Evolutionary conservation across 2,329 filamentous ascomycete species (phyloP).

Genomic region (Aspergillus sp.): DNA sequence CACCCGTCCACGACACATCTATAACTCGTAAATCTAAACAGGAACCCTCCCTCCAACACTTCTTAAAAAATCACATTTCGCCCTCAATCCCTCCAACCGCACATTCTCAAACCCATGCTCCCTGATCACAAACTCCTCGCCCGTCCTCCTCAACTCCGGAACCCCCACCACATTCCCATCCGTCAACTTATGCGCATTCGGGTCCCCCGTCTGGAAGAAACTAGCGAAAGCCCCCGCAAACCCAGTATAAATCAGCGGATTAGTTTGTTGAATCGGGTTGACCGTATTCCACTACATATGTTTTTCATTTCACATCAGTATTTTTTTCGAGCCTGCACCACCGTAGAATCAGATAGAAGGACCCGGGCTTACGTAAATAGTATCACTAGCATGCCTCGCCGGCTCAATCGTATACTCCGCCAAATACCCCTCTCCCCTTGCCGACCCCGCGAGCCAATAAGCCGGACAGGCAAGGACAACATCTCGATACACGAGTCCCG

Average conservation of each 20-base stretch:
- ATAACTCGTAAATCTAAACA: background rate
- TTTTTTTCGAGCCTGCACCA: background rate
- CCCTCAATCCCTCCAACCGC: conserved; percentile 49
- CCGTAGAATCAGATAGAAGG: background rate
- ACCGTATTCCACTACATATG: conserved; percentile 55
- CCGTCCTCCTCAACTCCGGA: conserved; percentile 41
- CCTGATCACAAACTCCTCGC: conserved; percentile 54
- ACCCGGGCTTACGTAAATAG: conserved; percentile 49
- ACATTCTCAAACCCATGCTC: conserved; percentile 47
- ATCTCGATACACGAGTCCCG: conserved; percentile 60
- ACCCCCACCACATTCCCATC: conserved; percentile 42
- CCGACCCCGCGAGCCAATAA: conserved; percentile 55
- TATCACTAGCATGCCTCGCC: conserved; percentile 60
- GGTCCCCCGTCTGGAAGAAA: conserved; percentile 61
- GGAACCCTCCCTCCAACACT: background rate
- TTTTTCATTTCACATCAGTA: background rate
- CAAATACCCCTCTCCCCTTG: conserved; percentile 50
- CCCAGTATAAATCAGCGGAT: conserved; percentile 56
- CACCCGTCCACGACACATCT: background rate
- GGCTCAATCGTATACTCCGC: conserved; percentile 62
- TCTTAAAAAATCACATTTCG: conserved; percentile 1
- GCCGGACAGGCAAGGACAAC: conserved; percentile 60
- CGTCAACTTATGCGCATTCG: conserved; percentile 58
- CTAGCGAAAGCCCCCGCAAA: conserved; percentile 61
- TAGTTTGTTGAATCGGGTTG: conserved; percentile 52